Evolutionary conservation across 257 asterid genomes (phyloP).

Genomic region (Penstemon eatonii): DNA sequence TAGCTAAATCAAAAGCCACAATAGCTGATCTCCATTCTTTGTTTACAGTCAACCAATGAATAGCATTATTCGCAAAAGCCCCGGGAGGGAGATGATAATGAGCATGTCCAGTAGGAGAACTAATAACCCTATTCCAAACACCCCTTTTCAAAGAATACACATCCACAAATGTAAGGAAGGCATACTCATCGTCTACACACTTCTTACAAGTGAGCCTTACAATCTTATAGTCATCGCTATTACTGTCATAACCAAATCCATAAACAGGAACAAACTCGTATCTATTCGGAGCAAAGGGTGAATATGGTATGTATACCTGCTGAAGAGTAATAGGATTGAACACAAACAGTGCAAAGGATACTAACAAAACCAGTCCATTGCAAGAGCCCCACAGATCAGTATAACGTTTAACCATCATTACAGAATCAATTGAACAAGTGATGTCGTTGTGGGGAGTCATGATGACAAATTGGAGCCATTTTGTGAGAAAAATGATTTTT

Average conservation of each 20-base stretch:
- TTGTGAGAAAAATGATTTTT: background rate
- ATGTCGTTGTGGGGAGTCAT: background rate
- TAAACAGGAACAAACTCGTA: background rate
- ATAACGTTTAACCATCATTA: background rate
- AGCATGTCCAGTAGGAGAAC: no score
- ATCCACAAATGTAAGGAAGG: background rate
- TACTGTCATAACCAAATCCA: slow-evolving; percentile 27
- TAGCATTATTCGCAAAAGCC: background rate
- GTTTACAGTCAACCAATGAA: slow-evolving; percentile 35
- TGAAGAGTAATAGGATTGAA: slow-evolving; percentile 21
- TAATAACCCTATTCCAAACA: slow-evolving; percentile 22
- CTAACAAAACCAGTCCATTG: slow-evolving; percentile 25
- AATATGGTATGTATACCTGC: background rate
- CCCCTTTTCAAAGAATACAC: slow-evolving; percentile 11
- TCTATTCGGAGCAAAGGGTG: background rate
- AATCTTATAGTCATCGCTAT: slow-evolving; percentile 24
- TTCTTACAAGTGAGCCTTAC: background rate
- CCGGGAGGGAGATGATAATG: no score
- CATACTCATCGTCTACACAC: background rate
- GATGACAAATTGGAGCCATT: background rate
- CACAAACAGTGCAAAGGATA: background rate
- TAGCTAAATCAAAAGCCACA: slow-evolving; percentile 32
- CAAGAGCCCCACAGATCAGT: slow-evolving; percentile 18
- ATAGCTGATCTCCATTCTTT: slow-evolving; percentile 13
- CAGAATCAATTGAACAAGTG: background rate